A percentile compares a stretch with the other conserved stretches of the same genome.
Conservation (phyloP, 805 yeast genomes). For the Ogataea neopini region DNA sequence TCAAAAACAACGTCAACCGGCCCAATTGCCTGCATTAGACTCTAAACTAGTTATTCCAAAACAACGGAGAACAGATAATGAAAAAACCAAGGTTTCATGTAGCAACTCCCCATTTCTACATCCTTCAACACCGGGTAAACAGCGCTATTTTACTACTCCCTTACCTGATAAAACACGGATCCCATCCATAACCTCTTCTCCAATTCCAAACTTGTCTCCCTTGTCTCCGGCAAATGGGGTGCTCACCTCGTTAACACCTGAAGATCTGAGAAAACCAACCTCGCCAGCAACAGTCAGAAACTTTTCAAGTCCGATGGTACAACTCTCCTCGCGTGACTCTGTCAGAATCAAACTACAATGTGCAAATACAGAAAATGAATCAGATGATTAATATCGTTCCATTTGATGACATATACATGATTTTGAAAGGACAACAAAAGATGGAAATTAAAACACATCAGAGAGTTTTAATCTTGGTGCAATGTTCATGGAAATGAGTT, state of each 20-base stretch:
- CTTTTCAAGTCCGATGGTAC: conserved; percentile 27
- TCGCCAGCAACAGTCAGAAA: conserved; percentile 28
- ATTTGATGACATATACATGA: conserved; percentile 8
- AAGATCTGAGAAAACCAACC: conserved; percentile 9
- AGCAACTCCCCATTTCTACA: background rate
- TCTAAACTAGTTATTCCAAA: conserved; percentile 26
- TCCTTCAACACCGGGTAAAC: conserved; percentile 21
- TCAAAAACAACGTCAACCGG: conserved; percentile 22
- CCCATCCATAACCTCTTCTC: conserved; percentile 21
- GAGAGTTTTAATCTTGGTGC: conserved; percentile 92
- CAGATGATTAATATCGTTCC: background rate
- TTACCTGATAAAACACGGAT: conserved; percentile 15
- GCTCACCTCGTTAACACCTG: conserved; percentile 8
- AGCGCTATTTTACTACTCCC: conserved; percentile 26
- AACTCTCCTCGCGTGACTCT: conserved; percentile 2
- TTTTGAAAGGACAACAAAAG: conserved; percentile 6
- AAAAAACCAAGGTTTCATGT: background rate
- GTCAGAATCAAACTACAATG: conserved; percentile 2
- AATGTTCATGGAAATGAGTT: conserved; percentile 95
- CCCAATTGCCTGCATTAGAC: conserved; percentile 20
- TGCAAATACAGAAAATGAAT: background rate
- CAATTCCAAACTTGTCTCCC: conserved; percentile 30
- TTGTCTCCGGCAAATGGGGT: background rate
- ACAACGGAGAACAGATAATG: conserved; percentile 17
- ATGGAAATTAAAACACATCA: conserved; percentile 62